Evolutionary conservation across 2,329 filamentous ascomycete species (phyloP), one percentile per base, ranked within the genome.

Genomic region (Aspergillus fischeri): DNA sequence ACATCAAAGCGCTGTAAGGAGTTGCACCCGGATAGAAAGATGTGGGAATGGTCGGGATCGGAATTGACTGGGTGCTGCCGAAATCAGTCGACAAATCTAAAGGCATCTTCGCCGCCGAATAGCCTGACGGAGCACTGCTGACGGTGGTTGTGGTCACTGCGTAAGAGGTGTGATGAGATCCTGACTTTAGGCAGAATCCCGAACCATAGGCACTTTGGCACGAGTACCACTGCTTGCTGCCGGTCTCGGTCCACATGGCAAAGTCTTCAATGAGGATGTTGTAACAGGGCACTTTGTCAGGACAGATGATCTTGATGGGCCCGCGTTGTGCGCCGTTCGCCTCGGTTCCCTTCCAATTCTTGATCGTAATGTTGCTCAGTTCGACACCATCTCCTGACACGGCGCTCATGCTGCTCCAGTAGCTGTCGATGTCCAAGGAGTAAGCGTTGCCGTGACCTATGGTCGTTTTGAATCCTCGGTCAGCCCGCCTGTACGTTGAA

Each of bases 361-460:
- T 76, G 67, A 84, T 77, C 2, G 75, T 80, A 63, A 86, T 74
- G 70, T 83, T 81, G 62, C 63, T 73, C 47, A 83, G 77, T 57
- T 78, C 68, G 7, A 86, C 80, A 29, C 84, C 83, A 60, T 77
- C 63, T 25, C 83, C 83, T 1, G 67, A 61, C 3, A 73, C 66
- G 0, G 70, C 60, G 41, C 58, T 64, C 74, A 78, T 78, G 55
- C 73, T 74, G 29, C 68, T 67, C 83, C 83, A 85, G 63, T 80
- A 77, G 55, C 80, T 74, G 69, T 86, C 79, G 54, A 85, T 77
- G 67, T 85, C 74, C 25, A 85, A 72, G 10, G 77, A 79, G 72
- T 85, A 86, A 3, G 83, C 83, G 59, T 86, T 86, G 56, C 74
- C 71, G 67, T 83, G 82, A 42, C 84, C 83, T 67, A 17, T 32